Evolutionary conservation across 495 filamentous ascomycete genomes (phyloP), one percentile per base, ranked within the genome.

Genomic region (Pyronema domesticum): DNA sequence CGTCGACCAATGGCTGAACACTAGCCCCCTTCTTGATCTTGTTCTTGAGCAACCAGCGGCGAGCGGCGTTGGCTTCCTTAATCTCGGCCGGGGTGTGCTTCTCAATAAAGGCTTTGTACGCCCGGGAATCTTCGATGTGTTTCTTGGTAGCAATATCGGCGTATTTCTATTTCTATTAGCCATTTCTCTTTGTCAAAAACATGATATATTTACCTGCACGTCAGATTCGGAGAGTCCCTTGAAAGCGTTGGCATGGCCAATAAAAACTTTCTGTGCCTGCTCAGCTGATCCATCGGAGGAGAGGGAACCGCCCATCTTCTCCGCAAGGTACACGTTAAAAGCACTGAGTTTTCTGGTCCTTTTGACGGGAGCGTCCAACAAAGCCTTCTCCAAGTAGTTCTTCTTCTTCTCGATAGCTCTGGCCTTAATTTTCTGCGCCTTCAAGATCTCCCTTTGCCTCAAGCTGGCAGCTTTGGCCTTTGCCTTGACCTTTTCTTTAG

Each of bases 31-130:
- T 8, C 17, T 40, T 37, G 7, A 17, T 33, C 1, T 18, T 11
- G 10, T 15, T 23, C 50, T 53, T 53, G 47, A 50, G 4, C 39
- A 43, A 17, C 50, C 50, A 53, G 35, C 50, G 35, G 2, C 50
- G 9, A 23, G 50, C 50, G 3, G 10, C 11, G 23, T 53, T 53
- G 11, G 50, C 50, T n/a, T 53, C 18, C 34, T 18, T 10, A 33
- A 53, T 53, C 19, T 53, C 2, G 11, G 18, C 36, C 17, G 19
- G 13, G 3, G 50, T 40, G 50, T 53, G 13, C 9, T 17, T 23
- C 19, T 53, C 50, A 23, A 53, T 43, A 3, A 14, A 53, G 7
- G 35, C 36, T 7, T 15, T 1, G 37, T 53, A 53, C 10, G 35
- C 37, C 15, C 5, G 35, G 35, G 15, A 1, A 1, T 13, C 8